Evolutionary conservation across 2,329 filamentous ascomycete genomes (phyloP), one percentile per base, ranked within the genome.

Genomic region (Aspergillus sp.): DNA sequence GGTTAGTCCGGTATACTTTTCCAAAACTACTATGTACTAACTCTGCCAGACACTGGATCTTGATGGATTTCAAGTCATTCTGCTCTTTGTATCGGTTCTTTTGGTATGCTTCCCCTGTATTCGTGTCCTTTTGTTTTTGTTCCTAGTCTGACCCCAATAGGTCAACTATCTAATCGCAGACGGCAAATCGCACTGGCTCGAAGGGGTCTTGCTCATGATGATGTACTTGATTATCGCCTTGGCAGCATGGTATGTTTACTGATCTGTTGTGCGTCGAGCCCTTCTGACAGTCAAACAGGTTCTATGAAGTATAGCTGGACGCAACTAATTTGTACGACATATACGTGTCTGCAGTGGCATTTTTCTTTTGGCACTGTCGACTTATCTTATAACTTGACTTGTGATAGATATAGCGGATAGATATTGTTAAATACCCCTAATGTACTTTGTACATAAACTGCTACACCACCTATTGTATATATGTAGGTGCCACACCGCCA

Each of bases 1-100:
- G 87, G 65, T 68, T 59, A 29, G 56, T 5, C 4, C 4, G 3
- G 27, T 36, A 5, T 38, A 4, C 9, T 12, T 33, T 29, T 7
- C 2, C 19, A 10, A 26, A 32, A 10, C 6, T 9, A 12, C 4
- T 5, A 41, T 9, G 35, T 41, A 50, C 53, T 60, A 49, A 57
- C 33, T 43, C 27, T 42, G 29, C 29, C 43, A 68, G 66, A 87
- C 82, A 19, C 77, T 94, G 4, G 84, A 84, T 64, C 93, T 95
- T 63, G 88, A 94, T 61, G 82, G 82, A 1, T 96, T 96, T 73
- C 88, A 95, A 69, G 83, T 95, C 9, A 85, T 75, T 2, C 68
- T 79, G 1, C 64, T 83, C 1, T 83, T 83, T 49, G 75, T 82
- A 27, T 66, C 71, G n/a, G 68, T 74, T 19, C 57, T 74, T 29